Evolutionary conservation across 1,284 basidiomycete genomes (phyloP).

Genomic region (Pholiota adiposa): DNA sequence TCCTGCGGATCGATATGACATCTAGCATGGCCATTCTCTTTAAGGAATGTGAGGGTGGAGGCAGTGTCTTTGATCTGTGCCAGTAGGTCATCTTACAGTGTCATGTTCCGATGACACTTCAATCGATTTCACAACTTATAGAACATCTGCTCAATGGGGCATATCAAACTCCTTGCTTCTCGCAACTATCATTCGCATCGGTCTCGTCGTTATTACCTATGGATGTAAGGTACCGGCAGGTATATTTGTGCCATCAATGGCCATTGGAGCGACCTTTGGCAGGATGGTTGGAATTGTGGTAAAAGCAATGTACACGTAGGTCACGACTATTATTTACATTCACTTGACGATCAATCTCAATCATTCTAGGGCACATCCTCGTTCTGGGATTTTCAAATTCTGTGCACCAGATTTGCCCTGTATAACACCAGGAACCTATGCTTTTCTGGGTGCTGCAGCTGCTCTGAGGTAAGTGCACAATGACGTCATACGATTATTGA

Average conservation of each 20-base stretch:
- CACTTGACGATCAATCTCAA: background rate
- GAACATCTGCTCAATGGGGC: slow-evolving; percentile 90
- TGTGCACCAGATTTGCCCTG: slow-evolving; percentile 94
- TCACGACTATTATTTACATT: slow-evolving; percentile 3
- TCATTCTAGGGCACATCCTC: slow-evolving; percentile 70
- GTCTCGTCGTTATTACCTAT: slow-evolving; percentile 91
- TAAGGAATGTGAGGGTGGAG: slow-evolving; percentile 94
- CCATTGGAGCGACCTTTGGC: slow-evolving; percentile 94
- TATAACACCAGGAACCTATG: slow-evolving; percentile 98
- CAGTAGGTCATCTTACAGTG: slow-evolving; percentile 64
- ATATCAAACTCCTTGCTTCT: slow-evolving; percentile 93
- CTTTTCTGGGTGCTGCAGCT: slow-evolving; percentile 92
- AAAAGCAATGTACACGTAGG: slow-evolving; percentile 87
- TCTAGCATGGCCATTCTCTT: slow-evolving; percentile 97
- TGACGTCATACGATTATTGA: slow-evolving; percentile 9
- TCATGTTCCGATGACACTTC: background rate
- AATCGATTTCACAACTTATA: slow-evolving; percentile 34
- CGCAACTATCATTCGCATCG: slow-evolving; percentile 88
- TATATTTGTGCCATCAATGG: slow-evolving; percentile 98
- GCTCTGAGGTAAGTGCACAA: slow-evolving; percentile 73
- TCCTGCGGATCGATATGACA: slow-evolving; percentile 97
- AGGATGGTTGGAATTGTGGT: slow-evolving; percentile 95
- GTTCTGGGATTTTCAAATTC: slow-evolving; percentile 86
- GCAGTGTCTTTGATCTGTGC: slow-evolving; percentile 92
- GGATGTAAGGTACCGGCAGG: slow-evolving; percentile 97